These are phyloP conservation scores for Salisapilia sapeloensis DNA, from an alignment of 352 stramenopile species.

Conservation along the genomic window DNA sequence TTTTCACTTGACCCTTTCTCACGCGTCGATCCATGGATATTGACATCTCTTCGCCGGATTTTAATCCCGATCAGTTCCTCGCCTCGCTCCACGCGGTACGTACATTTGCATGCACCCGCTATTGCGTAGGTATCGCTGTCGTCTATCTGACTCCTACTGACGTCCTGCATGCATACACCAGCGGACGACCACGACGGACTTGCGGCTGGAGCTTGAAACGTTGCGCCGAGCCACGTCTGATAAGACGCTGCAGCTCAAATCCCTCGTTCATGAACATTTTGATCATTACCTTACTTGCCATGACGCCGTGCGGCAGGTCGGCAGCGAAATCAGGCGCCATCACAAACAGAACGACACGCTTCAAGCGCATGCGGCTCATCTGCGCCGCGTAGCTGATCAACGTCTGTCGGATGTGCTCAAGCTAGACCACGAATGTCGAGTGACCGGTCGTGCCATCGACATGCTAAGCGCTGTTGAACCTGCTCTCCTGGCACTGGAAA, in stretches of 20 bases:
- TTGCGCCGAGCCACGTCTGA: conserved; percentile 59
- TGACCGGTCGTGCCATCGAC: conserved; percentile 52
- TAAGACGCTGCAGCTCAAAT: conserved; percentile 75
- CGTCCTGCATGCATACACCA: conserved; percentile 6
- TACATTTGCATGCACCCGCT: neutral
- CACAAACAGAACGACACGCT: conserved; percentile 31
- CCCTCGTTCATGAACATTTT: conserved; percentile 62
- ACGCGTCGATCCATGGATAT: no score
- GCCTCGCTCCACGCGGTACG: conserved; percentile 43
- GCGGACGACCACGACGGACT: conserved; percentile 35
- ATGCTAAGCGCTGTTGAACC: conserved; percentile 48
- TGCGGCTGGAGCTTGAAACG: conserved; percentile 45
- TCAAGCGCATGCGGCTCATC: conserved; percentile 23
- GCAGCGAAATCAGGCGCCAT: conserved; percentile 41
- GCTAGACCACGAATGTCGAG: conserved; percentile 50
- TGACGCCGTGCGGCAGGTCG: conserved; percentile 44
- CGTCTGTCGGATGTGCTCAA: conserved; percentile 66
- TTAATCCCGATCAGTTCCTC: conserved; percentile 43
- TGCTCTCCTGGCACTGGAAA: conserved; percentile 54
- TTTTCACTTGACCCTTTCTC: no score
- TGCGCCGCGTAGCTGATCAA: conserved; percentile 40
- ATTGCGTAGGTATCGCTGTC: neutral
- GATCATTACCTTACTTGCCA: conserved; percentile 75
- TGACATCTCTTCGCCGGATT: conserved; percentile 36
- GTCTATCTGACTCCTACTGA: neutral